Base-by-base conservation (phyloP, 176 grass and related monocot genomes). In the Aegilops speltoides region DNA sequence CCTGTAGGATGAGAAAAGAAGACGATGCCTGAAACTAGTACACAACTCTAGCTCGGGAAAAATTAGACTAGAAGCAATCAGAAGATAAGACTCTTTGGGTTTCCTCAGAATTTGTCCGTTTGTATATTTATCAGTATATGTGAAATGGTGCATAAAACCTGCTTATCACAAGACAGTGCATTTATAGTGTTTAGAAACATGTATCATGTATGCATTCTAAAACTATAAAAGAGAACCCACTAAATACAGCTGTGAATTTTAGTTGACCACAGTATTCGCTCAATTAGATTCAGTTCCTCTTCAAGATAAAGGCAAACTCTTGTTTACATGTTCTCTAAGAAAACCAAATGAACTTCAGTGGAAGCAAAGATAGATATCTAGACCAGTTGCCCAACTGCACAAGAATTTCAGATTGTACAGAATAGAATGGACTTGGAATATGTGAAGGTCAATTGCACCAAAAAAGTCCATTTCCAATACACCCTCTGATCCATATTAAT, bases 1-100 rank as follows among this genome's bases (percentile, higher is more conserved):
- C 85, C 94, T 93, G 68, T 11, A 87, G 32, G 64, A 13, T 68
- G 62, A 56, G 38, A 75, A 79, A 89, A 43, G 62, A 86, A 45
- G 40, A 48, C 19, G 1, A 77, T 7, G 68, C 61, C 12, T 84
- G 68, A 88, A 74, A 69, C 9, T 22, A 3, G 20, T 59, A 7
- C 56, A 59, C 22, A 59, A 59, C 20, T 59, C 25, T 5, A 38
- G 23, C 38, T n/a, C 38, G 74, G 50, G 11, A 25, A 43, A 73
- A 28, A 14, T 69, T 32, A 24, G 15, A 19, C 3, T 84, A 63
- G 54, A 57, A 22, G 54, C 54, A 57, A 57, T 57, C 54, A 57
- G 54, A 57, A 8, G 54, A 56, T 46, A 46, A 46, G 38, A 40
- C 38, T 40, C 40, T 41, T 10, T 12, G 41, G 41, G 41, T 36